Percentiles rank a stretch among this genome's conserved stretches.
phyloP scores from a whole-genome alignment of 805 yeast genomes.

The Kodamaea leandrae region DNA sequence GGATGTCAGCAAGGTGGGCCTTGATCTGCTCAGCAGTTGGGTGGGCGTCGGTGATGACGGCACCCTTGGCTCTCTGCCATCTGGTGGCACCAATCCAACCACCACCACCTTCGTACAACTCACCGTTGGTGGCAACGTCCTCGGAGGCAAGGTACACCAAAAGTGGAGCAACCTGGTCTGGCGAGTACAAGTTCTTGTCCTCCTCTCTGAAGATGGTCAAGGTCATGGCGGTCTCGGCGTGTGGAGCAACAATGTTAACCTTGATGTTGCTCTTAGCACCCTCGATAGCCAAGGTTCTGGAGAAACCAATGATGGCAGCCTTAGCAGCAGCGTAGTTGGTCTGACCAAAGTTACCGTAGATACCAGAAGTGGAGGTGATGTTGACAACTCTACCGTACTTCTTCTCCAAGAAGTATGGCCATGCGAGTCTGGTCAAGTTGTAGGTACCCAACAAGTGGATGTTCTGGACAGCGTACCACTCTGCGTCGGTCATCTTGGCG shows the following conservation, averaged over 20 bases:
- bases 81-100: constrained; percentile 96
- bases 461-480: constrained; percentile 77
- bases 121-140: constrained; percentile 69
- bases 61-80: constrained; percentile 93
- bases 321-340: constrained; percentile 95
- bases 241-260: constrained; percentile 89
- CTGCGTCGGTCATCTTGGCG: constrained; percentile 74
- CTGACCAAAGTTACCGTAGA: constrained; percentile 97
- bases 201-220: constrained; percentile 75
- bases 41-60: constrained; percentile 52
- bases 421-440: constrained; percentile 80
- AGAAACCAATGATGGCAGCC: constrained; percentile 80
- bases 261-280: constrained; percentile 76
- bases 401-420: constrained; percentile 85
- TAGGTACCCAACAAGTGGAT: constrained; percentile 84
- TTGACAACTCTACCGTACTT: constrained; percentile 80
- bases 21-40: constrained; percentile 68
- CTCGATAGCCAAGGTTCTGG: constrained; percentile 85
- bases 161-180: constrained; percentile 88
- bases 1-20: constrained; percentile 63
- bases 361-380: constrained; percentile 93
- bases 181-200: constrained; percentile 80
- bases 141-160: constrained; percentile 78
- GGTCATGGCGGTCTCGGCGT: constrained; percentile 98
- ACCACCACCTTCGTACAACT: constrained; percentile 88